Percentiles rank a stretch among this genome's conserved stretches.
Evolutionary conservation across 768 basidiomycete species (phyloP).

Genomic region (Erythrobasidium yunnanense): DNA sequence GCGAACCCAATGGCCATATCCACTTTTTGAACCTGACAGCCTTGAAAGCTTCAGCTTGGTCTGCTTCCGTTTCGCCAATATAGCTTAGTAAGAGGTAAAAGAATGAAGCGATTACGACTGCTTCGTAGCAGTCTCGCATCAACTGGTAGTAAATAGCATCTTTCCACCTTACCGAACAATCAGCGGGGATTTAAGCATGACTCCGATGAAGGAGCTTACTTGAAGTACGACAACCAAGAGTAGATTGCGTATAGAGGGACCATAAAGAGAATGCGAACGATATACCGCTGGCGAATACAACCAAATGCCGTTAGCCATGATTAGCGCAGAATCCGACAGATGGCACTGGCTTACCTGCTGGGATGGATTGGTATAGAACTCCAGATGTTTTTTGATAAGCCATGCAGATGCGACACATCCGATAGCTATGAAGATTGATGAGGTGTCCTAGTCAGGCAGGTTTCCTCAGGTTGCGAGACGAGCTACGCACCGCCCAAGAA

Average conservation of each 20-base stretch:
- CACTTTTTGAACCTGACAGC: slow-evolving; percentile 51
- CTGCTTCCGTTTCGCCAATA: slow-evolving; percentile 45
- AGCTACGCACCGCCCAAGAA: slow-evolving; percentile 46
- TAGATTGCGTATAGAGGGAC: slow-evolving; percentile 63
- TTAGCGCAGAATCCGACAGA: background rate
- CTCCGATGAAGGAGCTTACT: slow-evolving; percentile 16
- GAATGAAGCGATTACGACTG: slow-evolving; percentile 62
- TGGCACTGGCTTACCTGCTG: slow-evolving; percentile 21
- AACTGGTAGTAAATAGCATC: slow-evolving; percentile 59
- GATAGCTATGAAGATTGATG: slow-evolving; percentile 39
- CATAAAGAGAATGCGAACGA: slow-evolving; percentile 65
- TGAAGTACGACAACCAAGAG: slow-evolving; percentile 56
- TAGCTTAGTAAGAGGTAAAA: slow-evolving; percentile 66
- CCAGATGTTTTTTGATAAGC: slow-evolving; percentile 63
- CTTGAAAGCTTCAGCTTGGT: slow-evolving; percentile 36
- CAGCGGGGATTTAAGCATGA: slow-evolving; percentile 45
- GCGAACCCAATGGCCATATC: slow-evolving; percentile 58
- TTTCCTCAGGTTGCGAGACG: background rate
- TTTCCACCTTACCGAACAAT: background rate
- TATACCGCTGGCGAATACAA: slow-evolving; percentile 47
- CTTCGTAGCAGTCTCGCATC: slow-evolving; percentile 64
- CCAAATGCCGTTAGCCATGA: slow-evolving; percentile 5
- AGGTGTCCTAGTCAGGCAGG: background rate
- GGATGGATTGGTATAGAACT: slow-evolving; percentile 52
- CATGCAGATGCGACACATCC: slow-evolving; percentile 55